Evolutionary conservation across 179 eudicot genomes (phyloP), one percentile per base, ranked within the genome.

Genomic region (Camellia oleifera): DNA sequence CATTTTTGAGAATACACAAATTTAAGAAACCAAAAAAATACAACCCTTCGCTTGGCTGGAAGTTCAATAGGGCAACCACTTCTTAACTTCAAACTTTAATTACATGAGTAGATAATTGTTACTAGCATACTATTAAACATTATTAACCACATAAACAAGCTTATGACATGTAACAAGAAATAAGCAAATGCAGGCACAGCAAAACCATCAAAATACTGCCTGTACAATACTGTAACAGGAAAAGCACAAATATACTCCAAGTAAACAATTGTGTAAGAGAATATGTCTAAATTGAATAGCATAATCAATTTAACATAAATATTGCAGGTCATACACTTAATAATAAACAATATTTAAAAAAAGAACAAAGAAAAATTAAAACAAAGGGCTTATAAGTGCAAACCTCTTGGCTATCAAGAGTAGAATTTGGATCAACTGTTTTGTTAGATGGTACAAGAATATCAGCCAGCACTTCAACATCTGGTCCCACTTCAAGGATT

Each of bases 401-500:
- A 76, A 93, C 98, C 97, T 94, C 94, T 85, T 78, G 85, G 77
- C 73, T 84, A 62, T 83, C 85, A 15, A 70, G 56, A 60, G 84
- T 57, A 32, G 83, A 61, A 81, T 79, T 79, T 45, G 84, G 66
- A 69, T 79, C 57, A 45, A 57, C 74, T 56, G 72, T 26, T 82
- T 78, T 82, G n/a, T 83, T 80, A 9, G 89, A 82, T 65, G 92
- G 89, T 77, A 84, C 77, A 56, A 88, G 79, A 86, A 91, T 79
- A 77, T 92, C 92, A 45, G 99, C 99, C 80, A 95, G 87, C 61
- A 95, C 91, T 84, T 91, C 91, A 60, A 95, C 99, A 61, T 90
- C 92, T 15, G 99, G 92, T 60, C 99, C 99, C 73, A 91, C 93
- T 76, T 94, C 95, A 78, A 95, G 90, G 65, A 95, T 88, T 77